A percentile compares a stretch with the other conserved stretches of the same genome.
These are phyloP conservation scores for Ganoderma lingzhi DNA, from an alignment of 1,284 basidiomycete species.

Conservation along the genomic window DNA sequence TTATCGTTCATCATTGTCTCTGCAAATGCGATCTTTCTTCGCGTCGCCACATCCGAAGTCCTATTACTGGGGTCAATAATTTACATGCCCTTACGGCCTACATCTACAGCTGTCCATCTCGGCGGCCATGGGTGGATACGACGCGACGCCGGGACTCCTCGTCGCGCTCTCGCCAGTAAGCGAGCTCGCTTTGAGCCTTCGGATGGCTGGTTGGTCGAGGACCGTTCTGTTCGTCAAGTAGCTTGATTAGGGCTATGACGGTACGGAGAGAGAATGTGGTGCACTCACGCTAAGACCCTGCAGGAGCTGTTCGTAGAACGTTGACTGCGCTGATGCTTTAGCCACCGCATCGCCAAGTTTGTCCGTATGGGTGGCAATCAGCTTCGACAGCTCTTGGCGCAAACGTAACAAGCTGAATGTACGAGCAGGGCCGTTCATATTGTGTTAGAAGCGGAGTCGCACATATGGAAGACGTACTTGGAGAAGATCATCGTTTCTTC, in stretches of 20 bases:
- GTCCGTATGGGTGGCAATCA: slow-evolving; percentile 78
- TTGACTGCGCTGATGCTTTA: slow-evolving; percentile 74
- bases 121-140: slow-evolving; percentile 36
- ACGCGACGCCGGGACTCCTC: slow-evolving; percentile 61
- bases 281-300: slow-evolving; percentile 78
- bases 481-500: slow-evolving; percentile 96
- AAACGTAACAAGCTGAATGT: slow-evolving; percentile 79
- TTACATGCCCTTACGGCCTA: background rate
- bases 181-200: slow-evolving; percentile 63
- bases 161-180: slow-evolving; percentile 66
- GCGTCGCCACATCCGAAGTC: too few species aligned
- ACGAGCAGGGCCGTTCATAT: background rate
- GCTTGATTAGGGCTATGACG: background rate
- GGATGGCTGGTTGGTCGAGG: slow-evolving; percentile 56
- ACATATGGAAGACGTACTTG: slow-evolving; percentile 61
- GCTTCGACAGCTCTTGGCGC: slow-evolving; percentile 82
- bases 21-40: background rate
- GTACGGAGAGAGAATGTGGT: background rate
- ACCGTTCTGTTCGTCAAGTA: slow-evolving; percentile 33
- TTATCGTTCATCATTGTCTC: background rate
- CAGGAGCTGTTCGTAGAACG: slow-evolving; percentile 80
- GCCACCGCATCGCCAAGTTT: slow-evolving; percentile 70
- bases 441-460: slow-evolving; percentile 11
- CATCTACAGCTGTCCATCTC: slow-evolving; percentile 6
- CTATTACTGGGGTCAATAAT: background rate